Conservation (phyloP, 148 eudicot species). For the Fagopyrum homotropicum region DNA sequence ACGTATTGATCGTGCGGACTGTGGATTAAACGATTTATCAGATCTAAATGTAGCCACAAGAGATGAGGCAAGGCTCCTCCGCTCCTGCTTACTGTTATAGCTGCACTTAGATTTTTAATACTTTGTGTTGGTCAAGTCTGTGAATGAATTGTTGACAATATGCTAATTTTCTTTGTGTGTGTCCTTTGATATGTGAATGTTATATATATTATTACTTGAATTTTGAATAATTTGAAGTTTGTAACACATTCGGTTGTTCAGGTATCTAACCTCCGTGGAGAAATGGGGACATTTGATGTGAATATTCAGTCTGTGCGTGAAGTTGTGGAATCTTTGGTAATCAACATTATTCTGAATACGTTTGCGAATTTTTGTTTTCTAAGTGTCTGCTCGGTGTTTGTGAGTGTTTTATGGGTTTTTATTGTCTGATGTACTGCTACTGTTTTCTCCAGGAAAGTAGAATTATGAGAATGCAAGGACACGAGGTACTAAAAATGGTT, state of each 20-base stretch:
- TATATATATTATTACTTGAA: not conserved
- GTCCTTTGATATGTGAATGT: not conserved
- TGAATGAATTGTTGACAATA: not conserved
- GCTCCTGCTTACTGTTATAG: not conserved
- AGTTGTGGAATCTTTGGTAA: constrained; percentile 49
- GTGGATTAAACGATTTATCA: constrained; percentile 36
- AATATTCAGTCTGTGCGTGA: constrained; percentile 37
- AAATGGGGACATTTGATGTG: constrained; percentile 29
- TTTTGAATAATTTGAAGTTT: not conserved
- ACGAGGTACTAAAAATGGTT: constrained; percentile 41
- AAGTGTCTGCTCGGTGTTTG: not conserved
- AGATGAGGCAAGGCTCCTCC: constrained; percentile 31
- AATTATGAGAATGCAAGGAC: constrained; percentile 41
- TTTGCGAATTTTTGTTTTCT: not conserved
- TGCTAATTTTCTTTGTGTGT: not conserved
- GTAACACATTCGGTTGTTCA: constrained; percentile 7
- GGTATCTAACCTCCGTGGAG: constrained; percentile 48
- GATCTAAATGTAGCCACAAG: constrained; percentile 37
- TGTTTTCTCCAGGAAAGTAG: constrained; percentile 52
- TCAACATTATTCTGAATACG: constrained; percentile 7
- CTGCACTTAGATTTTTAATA: not conserved
- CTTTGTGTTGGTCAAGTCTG: not conserved
- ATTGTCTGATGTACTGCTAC: constrained; percentile 18
- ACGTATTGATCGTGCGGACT: constrained; percentile 43
- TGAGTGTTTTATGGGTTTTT: not conserved